Evolutionary conservation across 1,284 basidiomycete genomes (phyloP).

Genomic region (Naganishia sp.): DNA sequence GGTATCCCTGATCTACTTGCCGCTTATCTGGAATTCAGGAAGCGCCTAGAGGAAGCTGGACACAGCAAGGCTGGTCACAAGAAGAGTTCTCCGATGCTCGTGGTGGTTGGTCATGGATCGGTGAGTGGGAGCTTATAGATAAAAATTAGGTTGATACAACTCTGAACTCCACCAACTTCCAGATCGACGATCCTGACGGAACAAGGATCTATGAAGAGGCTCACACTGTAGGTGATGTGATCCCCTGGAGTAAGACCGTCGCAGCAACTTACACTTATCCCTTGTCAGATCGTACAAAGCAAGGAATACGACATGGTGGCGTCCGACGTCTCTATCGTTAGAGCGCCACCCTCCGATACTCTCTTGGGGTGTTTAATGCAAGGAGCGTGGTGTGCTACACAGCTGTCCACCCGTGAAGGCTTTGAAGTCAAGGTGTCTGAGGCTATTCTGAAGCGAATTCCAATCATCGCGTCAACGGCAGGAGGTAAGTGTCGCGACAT

Average conservation of each 20-base stretch:
- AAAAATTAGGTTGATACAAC: not conserved
- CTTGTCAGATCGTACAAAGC: slow-evolving; percentile 40
- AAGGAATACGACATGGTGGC: slow-evolving; percentile 42
- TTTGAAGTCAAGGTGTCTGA: slow-evolving; percentile 93
- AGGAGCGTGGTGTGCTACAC: slow-evolving; percentile 49
- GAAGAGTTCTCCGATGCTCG: slow-evolving; percentile 55
- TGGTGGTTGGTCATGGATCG: slow-evolving; percentile 82
- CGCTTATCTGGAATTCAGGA: slow-evolving; percentile 75
- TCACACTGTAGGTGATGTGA: slow-evolving; percentile 55
- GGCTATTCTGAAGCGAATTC: slow-evolving; percentile 78
- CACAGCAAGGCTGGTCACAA: slow-evolving; percentile 2
- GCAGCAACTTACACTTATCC: not conserved
- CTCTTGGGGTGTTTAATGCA: slow-evolving; percentile 50
- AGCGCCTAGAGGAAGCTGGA: slow-evolving; percentile 58
- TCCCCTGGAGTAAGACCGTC: not conserved
- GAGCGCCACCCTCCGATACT: slow-evolving; percentile 49
- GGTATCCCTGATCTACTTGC: slow-evolving; percentile 61
- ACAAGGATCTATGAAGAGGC: slow-evolving; percentile 76
- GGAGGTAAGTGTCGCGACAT: slow-evolving; percentile 56
- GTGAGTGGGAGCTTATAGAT: slow-evolving; percentile 52
- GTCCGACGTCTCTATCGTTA: slow-evolving; percentile 47
- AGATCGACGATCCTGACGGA: slow-evolving; percentile 59
- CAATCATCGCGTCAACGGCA: slow-evolving; percentile 74
- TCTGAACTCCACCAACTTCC: not conserved
- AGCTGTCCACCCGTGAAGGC: slow-evolving; percentile 62